Evolutionary conservation across 345 rosid genomes (phyloP).

Genomic region (Eucalyptus cloeziana): DNA sequence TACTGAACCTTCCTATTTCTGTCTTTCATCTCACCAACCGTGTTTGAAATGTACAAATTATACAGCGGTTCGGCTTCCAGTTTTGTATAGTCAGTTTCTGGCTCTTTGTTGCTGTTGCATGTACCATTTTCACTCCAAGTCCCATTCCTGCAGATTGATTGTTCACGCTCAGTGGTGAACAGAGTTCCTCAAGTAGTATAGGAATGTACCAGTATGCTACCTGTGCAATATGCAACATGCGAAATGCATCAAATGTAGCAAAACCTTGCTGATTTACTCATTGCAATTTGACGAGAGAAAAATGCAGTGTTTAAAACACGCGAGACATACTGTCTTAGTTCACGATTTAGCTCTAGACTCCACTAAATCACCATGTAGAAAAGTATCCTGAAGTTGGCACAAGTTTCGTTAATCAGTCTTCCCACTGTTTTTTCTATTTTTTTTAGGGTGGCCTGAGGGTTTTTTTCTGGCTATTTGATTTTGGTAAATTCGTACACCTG

Average conservation of each 20-base stretch:
- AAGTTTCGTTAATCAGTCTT: background rate
- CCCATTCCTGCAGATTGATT: background rate
- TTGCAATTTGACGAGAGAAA: background rate
- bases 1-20: background rate
- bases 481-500: constrained; percentile 15
- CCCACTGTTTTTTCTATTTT: background rate
- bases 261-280: background rate
- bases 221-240: background rate
- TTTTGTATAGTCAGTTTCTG: background rate
- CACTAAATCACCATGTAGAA: background rate
- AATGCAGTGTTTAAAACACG: background rate
- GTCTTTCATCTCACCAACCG: background rate
- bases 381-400: background rate
- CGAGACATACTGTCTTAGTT: background rate
- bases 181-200: background rate
- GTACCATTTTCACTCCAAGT: background rate
- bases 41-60: background rate
- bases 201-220: background rate
- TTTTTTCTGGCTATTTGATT: background rate
- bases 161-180: background rate
- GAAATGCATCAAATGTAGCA: background rate
- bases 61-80: background rate
- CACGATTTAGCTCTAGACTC: background rate
- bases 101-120: background rate
- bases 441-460: background rate